Conservation (phyloP, 306 rosid genomes). For the Oemleria cerasiformis region DNA sequence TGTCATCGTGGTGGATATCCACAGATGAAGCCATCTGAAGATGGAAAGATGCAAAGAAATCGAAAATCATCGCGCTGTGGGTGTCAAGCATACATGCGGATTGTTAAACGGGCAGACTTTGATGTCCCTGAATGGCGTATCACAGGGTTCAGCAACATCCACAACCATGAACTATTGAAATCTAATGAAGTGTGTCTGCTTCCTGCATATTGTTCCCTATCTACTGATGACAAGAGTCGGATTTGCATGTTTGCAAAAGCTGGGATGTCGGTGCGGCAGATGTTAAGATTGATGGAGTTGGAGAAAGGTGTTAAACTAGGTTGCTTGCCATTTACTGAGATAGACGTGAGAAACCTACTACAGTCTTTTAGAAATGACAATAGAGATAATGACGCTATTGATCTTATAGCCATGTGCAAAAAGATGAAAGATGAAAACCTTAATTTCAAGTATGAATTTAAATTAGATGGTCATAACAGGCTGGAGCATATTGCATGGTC, state of each 20-base stretch:
- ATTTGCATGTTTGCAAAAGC: constrained; percentile 90
- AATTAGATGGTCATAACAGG: constrained; percentile 72
- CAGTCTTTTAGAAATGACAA: constrained; percentile 79
- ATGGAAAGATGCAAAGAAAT: constrained; percentile 81
- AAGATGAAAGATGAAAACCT: constrained; percentile 70
- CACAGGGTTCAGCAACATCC: constrained; percentile 78
- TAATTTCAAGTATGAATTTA: constrained; percentile 72
- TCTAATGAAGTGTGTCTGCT: constrained; percentile 60
- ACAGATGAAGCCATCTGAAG: constrained; percentile 74
- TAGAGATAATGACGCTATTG: constrained; percentile 78
- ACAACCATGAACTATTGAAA: constrained; percentile 72
- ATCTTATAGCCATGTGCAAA: constrained; percentile 82
- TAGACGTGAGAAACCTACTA: constrained; percentile 74
- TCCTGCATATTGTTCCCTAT: constrained; percentile 63
- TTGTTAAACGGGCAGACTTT: constrained; percentile 70
- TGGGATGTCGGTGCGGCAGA: constrained; percentile 89
- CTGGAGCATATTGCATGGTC: constrained; percentile 86
- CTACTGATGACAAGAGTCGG: constrained; percentile 82
- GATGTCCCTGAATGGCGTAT: constrained; percentile 93
- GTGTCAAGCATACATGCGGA: constrained; percentile 80
- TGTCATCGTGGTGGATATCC: constrained; percentile 90
- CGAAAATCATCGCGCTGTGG: constrained; percentile 83
- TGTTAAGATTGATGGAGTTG: constrained; percentile 82
- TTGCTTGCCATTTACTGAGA: constrained; percentile 74
- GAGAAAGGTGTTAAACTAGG: constrained; percentile 87